Evolutionary conservation across 257 asterid species (phyloP).

Genomic region (Gentiana dahurica): DNA sequence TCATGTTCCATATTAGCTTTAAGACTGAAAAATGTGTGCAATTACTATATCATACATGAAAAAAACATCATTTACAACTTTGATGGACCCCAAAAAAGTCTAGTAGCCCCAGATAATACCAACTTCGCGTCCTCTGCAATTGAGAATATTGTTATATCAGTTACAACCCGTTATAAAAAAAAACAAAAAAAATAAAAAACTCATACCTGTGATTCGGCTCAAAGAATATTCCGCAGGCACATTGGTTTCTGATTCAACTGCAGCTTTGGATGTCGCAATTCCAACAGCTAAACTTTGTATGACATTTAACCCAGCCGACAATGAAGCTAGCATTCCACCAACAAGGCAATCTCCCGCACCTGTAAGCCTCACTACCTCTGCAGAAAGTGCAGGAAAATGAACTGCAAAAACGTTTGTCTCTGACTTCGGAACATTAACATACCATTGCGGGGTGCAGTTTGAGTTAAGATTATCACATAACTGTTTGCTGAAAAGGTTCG

Average conservation of each 20-base stretch:
- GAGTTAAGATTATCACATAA: conserved; percentile 35
- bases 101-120: conserved; percentile 42
- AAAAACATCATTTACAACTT: conserved; percentile 32
- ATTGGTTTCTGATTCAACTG: conserved; percentile 63
- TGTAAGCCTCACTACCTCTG: conserved; percentile 59
- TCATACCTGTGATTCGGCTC: conserved; percentile 48
- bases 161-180: neutral
- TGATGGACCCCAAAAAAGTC: conserved; percentile 39
- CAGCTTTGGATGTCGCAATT: conserved; percentile 81
- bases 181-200: neutral
- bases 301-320: conserved; percentile 70
- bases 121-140: conserved; percentile 65
- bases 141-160: conserved; percentile 1
- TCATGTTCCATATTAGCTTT: neutral
- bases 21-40: too few relatives aligned
- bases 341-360: conserved; percentile 98
- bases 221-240: conserved; percentile 51
- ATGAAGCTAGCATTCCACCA: conserved; percentile 68
- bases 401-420: conserved; percentile 25
- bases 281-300: conserved; percentile 90
- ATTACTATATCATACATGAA: neutral
- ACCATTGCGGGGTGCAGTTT: conserved; percentile 35
- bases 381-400: conserved; percentile 75
- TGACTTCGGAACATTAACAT: conserved; percentile 17
- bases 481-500: conserved; percentile 25